Base-by-base conservation (phyloP, 306 rosid genomes). In the Canavalia gladiata region DNA sequence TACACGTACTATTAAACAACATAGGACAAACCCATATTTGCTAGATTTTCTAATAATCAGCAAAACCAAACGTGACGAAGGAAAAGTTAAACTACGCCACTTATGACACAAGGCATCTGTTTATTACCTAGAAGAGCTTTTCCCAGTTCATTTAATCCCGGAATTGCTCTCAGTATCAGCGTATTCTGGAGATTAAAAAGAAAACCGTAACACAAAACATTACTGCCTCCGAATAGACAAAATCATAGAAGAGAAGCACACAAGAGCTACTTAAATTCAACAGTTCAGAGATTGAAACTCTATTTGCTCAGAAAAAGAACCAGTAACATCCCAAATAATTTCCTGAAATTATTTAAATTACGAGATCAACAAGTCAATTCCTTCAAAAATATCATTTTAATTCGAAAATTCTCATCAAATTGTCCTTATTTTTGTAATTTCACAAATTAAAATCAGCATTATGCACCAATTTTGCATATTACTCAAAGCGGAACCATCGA, bases 161-260 rank as follows among this genome's bases (percentile, higher is more conserved):
- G 99, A 85, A 95, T 93, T 33, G 99, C 94, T 82, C 98, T 91
- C 89, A 95, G 84, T 78, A 95, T 78, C 90, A 90, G 67, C 34
- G 99, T 95, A 79, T 95, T 95, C 99, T 95, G 94, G 68, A 82
- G 13, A 80, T 46, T 4, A 13, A 72, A 65, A 46, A 18, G 29
- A 8, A 78, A 68, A 75, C n/a, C 72, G 77, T 10, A 68, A 1
- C 25, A 73, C 66, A 56, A 73, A 81, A 2, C 18, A 80, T 49
- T 54, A 81, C 78, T 8, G 2, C 28, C 42, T 52, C 64, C 4
- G 3, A 59, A 35, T 2, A 4, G 37, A 39, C 18, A 39, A 25
- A 25, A 52, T 13, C 8, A 5, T 41, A 18, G 10, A 73, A 77
- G 81, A 74, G 59, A 78, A 72, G n/a, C 74, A 18, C 4, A 25